Base-by-base conservation (phyloP, 116 monocot genomes). In the Dioscorea cayenensis region DNA sequence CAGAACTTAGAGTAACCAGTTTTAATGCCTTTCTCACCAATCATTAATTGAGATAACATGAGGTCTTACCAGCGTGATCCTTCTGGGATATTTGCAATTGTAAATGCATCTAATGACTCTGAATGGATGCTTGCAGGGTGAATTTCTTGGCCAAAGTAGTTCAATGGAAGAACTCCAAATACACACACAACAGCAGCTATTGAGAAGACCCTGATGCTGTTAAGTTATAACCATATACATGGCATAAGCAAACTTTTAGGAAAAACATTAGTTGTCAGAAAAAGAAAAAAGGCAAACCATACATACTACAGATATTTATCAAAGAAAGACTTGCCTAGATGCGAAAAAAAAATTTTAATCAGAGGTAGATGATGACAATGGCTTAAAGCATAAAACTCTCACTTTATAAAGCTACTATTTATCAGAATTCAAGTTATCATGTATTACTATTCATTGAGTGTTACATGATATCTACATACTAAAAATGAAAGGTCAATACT, bases 191-290 rank as follows among this genome's bases (percentile, higher is more conserved):
- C 55, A 7, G 79, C 70, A 19, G 95, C 84, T 51, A 95, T 80
- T 19, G 86, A 75, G 80, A 95, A 95, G 27, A 95, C 86, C 29
- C 87, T 84, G 64, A 95, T 91, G 68, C 95, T 95, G 86, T 63
- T 63, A 84, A 92, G 86, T 63, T 32, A 84, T 23, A 49, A 19
- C 18, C 55, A 55, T n/a, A 14, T 55, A 55, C 4, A n/a, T 5
- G 3, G 55, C 16, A 55, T 55, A 55, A 55, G 55, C 25, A 50
- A 28, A 69, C 7, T 62, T 62, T 38, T 9, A n/a, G n/a, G 32
- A 52, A 25, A 12, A 49, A 0, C 9, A 50, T 14, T 0, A 68
- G 18, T 10, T 16, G 1, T 20, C 13, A 68, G 68, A 20, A 36
- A 9, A 7, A 49, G 68, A 20, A 36, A 9, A 7, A 49, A 1